Percentiles rank a stretch among this genome's conserved stretches.
These are phyloP conservation scores for Phenoliferia sp. DNA, from an alignment of 1,284 basidiomycete species.

Conservation along the genomic window DNA sequence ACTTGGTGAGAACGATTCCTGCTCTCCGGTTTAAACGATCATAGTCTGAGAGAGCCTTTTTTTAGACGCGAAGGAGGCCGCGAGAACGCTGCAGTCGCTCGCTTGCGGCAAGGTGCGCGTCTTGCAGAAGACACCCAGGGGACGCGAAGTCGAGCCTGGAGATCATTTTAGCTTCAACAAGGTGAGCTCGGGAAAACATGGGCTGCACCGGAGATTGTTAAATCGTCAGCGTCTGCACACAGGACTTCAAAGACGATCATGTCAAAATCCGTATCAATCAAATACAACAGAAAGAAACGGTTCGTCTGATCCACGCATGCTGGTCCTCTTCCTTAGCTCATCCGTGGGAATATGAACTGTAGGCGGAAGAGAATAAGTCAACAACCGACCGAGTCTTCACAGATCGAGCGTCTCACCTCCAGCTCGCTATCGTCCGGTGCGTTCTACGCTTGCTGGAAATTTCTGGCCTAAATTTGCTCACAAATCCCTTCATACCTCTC, in stretches of 20 bases:
- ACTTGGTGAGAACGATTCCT: slow-evolving; percentile 58
- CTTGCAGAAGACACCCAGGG: slow-evolving; percentile 70
- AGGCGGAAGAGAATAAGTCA: slow-evolving; percentile 79
- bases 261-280: slow-evolving; percentile 88
- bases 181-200: not conserved
- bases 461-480: too few relatives aligned
- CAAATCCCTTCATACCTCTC: too few relatives aligned
- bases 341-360: too few relatives aligned
- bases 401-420: slow-evolving; percentile 78
- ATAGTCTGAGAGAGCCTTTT: not conserved
- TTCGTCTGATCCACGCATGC: slow-evolving; percentile 43
- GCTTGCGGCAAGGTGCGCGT: slow-evolving; percentile 88
- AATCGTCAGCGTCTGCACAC: not conserved
- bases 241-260: slow-evolving; percentile 72
- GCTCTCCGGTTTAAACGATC: not conserved
- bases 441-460: not conserved
- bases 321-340: too few relatives aligned
- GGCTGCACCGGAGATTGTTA: too few relatives aligned
- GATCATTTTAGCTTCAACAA: slow-evolving; percentile 79
- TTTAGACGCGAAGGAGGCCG: slow-evolving; percentile 63
- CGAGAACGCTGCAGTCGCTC: slow-evolving; percentile 82
- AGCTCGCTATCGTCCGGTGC: slow-evolving; percentile 82
- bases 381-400: slow-evolving; percentile 79
- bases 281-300: slow-evolving; percentile 88
- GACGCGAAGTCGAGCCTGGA: slow-evolving; percentile 69